Evolutionary conservation across 2,329 filamentous ascomycete species (phyloP).

Genomic region (Raffaelea ambrosiae): DNA sequence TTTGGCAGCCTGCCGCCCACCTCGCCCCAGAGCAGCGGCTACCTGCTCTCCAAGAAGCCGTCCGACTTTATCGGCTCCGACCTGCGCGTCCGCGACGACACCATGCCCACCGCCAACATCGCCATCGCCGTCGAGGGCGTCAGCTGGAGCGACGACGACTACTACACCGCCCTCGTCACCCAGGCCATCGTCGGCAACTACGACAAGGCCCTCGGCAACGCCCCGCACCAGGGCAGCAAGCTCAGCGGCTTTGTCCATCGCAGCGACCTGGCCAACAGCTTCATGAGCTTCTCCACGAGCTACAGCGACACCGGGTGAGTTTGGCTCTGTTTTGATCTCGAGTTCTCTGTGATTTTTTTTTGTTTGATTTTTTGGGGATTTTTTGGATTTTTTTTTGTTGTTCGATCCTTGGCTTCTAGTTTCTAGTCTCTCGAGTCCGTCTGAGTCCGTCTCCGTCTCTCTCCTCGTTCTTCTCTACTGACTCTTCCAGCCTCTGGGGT

Average conservation of each 20-base stretch:
- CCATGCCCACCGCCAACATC: slow-evolving; percentile 91
- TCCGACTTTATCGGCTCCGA: slow-evolving; percentile 97
- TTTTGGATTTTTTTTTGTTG: too few relatives aligned
- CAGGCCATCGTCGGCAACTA: slow-evolving; percentile 99
- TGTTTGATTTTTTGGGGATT: too few relatives aligned
- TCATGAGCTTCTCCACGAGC: slow-evolving; percentile 99
- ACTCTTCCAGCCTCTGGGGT: slow-evolving; percentile 76
- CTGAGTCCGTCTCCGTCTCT: background rate
- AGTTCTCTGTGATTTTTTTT: too few relatives aligned
- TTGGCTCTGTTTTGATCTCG: too few relatives aligned
- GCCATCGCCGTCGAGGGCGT: slow-evolving; percentile 98
- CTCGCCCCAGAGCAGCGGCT: slow-evolving; percentile 65
- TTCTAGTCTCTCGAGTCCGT: background rate
- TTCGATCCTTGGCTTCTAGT: too few relatives aligned
- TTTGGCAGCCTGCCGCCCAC: slow-evolving; percentile 72
- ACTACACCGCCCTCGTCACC: slow-evolving; percentile 95
- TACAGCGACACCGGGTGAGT: slow-evolving; percentile 97
- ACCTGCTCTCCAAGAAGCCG: slow-evolving; percentile 72
- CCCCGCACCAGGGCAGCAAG: slow-evolving; percentile 95
- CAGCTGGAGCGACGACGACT: slow-evolving; percentile 98
- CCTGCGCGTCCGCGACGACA: slow-evolving; percentile 91
- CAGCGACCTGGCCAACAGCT: slow-evolving; percentile 95
- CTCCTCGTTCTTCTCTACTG: background rate
- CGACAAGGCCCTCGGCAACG: slow-evolving; percentile 97
- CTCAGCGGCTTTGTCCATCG: slow-evolving; percentile 91